A percentile compares a stretch with the other conserved stretches of the same genome.
Conservation (phyloP, 1,284 basidiomycete species). For the Melampsora americana region DNA sequence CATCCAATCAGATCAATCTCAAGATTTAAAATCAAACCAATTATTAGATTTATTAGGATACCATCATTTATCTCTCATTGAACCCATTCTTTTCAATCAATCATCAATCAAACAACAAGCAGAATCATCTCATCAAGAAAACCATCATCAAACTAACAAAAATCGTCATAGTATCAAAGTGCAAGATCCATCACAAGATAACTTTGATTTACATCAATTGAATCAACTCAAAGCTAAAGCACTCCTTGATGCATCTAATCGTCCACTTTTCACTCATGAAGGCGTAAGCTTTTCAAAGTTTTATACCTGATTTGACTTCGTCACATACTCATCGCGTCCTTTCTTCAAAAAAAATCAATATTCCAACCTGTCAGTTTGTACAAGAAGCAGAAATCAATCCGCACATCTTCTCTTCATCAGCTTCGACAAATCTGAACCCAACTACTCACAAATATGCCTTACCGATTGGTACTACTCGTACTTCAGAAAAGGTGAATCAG, state of each 20-base stretch:
- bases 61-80: not conserved
- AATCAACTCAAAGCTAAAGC: constrained; percentile 23
- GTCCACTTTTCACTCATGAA: constrained; percentile 19
- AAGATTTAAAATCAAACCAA: not conserved
- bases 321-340: not conserved
- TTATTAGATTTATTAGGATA: constrained; percentile 22
- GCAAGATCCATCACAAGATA: not conserved
- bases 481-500: constrained; percentile 25
- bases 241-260: constrained; percentile 8
- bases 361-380: constrained; percentile 13
- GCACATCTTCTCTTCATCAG: constrained; percentile 36
- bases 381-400: constrained; percentile 22
- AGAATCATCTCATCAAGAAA: not conserved
- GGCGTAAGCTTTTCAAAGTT: constrained; percentile 12
- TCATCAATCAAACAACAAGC: not conserved
- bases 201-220: constrained; percentile 20
- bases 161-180: not conserved
- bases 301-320: not conserved
- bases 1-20: not conserved
- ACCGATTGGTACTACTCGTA: constrained; percentile 28
- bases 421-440: not conserved
- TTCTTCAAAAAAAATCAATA: not conserved
- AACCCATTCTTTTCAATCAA: not conserved
- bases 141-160: not conserved
- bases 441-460: constrained; percentile 26